phyloP scores from a whole-genome alignment of 1,139 yeast genomes.

The Lodderomyces theae region DNA sequence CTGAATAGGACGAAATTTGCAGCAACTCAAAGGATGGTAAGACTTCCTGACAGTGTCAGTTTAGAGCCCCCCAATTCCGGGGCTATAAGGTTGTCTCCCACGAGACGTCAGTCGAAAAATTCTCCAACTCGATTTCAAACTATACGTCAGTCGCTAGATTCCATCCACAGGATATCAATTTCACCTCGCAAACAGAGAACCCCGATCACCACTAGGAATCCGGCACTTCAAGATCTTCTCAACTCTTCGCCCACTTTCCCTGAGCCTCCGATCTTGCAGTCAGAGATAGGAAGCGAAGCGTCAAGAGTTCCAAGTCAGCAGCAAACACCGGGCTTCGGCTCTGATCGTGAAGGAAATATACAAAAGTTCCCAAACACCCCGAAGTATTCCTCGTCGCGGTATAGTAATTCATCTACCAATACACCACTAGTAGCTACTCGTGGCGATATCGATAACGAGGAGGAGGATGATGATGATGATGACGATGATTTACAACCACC shows the following conservation, averaged over 20 bases:
- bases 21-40: conserved; percentile 3
- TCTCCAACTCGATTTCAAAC: conserved; percentile 23
- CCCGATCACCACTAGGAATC: conserved; percentile 26
- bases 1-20: conserved; percentile 2
- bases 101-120: conserved; percentile 7
- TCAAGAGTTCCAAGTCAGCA: conserved; percentile 5
- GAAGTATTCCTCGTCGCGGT: conserved; percentile 26
- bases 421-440: conserved; percentile 6
- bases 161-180: conserved; percentile 22
- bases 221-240: conserved; percentile 40
- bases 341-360: conserved; percentile 22
- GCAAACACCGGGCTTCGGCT: conserved; percentile 10
- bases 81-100: conserved; percentile 5
- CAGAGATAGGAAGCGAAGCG: conserved; percentile 27
- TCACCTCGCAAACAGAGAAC: conserved; percentile 16
- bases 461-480: conserved; percentile 24
- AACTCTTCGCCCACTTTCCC: conserved; percentile 55
- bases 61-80: conserved; percentile 10
- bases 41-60: conserved; percentile 8
- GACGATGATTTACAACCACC: conserved; percentile 41
- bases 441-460: too few relatives aligned
- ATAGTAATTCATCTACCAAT: conserved; percentile 11
- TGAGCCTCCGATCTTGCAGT: conserved; percentile 41
- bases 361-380: conserved; percentile 55
- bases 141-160: conserved; percentile 35